A percentile compares a stretch with the other conserved stretches of the same genome.
Conservation (phyloP, 768 basidiomycete species). For the Mycena chlorophos region DNA sequence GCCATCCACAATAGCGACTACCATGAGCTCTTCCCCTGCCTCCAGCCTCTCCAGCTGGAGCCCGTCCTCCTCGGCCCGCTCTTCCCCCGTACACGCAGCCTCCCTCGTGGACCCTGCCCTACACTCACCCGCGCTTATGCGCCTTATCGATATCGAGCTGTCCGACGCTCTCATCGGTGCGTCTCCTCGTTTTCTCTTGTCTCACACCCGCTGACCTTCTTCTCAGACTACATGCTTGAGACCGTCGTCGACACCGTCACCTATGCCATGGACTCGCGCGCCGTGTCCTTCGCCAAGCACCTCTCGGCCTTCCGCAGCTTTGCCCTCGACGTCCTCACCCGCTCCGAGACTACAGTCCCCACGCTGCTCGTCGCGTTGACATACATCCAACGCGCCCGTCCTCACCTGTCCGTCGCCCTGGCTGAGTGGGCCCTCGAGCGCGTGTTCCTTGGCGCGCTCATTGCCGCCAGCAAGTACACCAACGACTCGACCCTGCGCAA, state of each 20-base stretch:
- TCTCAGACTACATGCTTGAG: constrained; percentile 46
- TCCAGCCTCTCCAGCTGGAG: too few species aligned
- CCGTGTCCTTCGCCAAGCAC: constrained; percentile 45
- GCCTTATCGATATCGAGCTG: constrained; percentile 44
- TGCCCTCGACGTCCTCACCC: not conserved
- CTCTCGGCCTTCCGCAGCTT: constrained; percentile 4
- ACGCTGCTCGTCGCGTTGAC: constrained; percentile 1
- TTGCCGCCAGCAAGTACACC: constrained; percentile 4
- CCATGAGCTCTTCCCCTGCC: too few species aligned
- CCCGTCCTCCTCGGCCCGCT: too few species aligned
- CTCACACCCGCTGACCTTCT: not conserved
- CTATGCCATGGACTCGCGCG: constrained; percentile 39
- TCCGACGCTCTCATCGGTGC: constrained; percentile 45
- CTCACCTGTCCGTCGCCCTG: constrained; percentile 50
- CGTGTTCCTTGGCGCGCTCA: constrained; percentile 11
- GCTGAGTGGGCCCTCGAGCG: constrained; percentile 31
- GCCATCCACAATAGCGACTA: too few species aligned
- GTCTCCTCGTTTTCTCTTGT: constrained; percentile 19
- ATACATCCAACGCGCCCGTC: constrained; percentile 44
- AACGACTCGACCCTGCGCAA: constrained; percentile 31
- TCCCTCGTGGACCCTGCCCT: constrained; percentile 45
- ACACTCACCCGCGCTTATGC: constrained; percentile 43
- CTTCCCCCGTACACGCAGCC: not conserved
- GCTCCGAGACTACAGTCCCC: not conserved
- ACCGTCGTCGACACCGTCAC: constrained; percentile 46